Base-by-base conservation (phyloP, 225 moss, liverwort and hornwort genomes). In the Asterella californica region DNA sequence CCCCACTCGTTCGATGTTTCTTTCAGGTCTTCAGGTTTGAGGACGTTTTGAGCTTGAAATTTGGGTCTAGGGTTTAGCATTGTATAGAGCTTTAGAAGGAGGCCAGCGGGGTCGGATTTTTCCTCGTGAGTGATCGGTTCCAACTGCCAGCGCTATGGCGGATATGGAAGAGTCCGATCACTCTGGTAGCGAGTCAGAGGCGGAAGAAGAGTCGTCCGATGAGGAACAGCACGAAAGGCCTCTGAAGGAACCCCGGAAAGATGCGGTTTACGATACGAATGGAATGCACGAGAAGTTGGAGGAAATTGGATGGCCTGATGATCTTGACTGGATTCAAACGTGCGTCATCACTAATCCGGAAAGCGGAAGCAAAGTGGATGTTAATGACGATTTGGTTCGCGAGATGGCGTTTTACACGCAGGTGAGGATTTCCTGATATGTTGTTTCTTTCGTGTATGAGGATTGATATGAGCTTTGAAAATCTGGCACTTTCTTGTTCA, bases 351-450 rank as follows among this genome's bases (percentile, higher is more conserved):
- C 87, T 1, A 86, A 85, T 34, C 79, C 79, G 68, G 86, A 88
- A 60, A 83, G 79, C 27, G 93, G 87, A 18, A 78, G 34, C 5
- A 78, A 81, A 0, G 88, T 94, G 61, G 95, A 99, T 71, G 97
- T 94, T 81, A 91, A 99, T 46, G 95, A 99, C 33, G 97, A 99
- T 84, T 79, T 99, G 82, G 87, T 88, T 5, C 84, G 97, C n/a
- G 97, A 99, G 60, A 93, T 99, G 93, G 88, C 92, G 10, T 99
- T 95, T 80, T 99, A 95, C 84, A 90, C 93, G 34, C 97, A 88
- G 87, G 87, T 85, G 18, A n/a, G 24, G 1, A n/a, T 71, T 0
- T 46, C 24, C 5, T 61, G 42, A 61, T 62, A 9, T 33, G 12
- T 76, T 50, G 52, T 61, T 32, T 59, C 0, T n/a, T 15, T 18